phyloP scores from a whole-genome alignment of 2,329 filamentous ascomycete species.

The Penicillium sp. region DNA sequence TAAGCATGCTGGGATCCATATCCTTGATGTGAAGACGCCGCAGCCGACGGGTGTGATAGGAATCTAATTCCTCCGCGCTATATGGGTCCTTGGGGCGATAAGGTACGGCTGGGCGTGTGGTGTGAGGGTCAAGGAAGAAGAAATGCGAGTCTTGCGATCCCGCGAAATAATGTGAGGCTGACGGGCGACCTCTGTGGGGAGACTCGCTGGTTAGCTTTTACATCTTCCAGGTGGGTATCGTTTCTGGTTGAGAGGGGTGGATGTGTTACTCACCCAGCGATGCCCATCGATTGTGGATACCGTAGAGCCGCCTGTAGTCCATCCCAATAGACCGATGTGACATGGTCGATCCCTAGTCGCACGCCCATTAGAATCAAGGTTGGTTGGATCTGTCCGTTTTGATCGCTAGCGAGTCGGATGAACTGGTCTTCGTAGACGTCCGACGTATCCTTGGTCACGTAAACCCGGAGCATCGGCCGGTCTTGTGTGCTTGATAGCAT shows the following conservation, averaged over 20 bases:
- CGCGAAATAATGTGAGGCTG: conserved; percentile 80
- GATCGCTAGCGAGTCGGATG: conserved; percentile 70
- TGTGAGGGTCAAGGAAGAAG: conserved; percentile 95
- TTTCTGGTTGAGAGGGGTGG: background rate
- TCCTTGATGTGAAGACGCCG: conserved; percentile 81
- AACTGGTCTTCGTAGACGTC: conserved; percentile 94
- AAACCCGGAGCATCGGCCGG: conserved; percentile 70
- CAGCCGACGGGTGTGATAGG: conserved; percentile 84
- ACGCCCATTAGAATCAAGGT: conserved; percentile 89
- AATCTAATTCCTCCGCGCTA: conserved; percentile 71
- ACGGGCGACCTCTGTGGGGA: conserved; percentile 75
- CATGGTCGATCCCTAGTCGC: conserved; percentile 86
- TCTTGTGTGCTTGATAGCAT: conserved; percentile 69
- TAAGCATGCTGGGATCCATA: conserved; percentile 98
- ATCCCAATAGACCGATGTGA: conserved; percentile 93
- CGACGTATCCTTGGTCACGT: conserved; percentile 83
- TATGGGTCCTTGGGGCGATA: conserved; percentile 57
- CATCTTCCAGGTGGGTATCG: background rate
- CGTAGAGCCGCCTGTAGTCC: conserved; percentile 83
- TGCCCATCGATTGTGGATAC: conserved; percentile 90
- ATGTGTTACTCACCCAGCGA: conserved; percentile 70
- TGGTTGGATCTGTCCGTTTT: conserved; percentile 69
- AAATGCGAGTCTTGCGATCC: conserved; percentile 74
- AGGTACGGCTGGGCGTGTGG: conserved; percentile 73
- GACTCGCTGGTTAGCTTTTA: conserved; percentile 8